These are phyloP conservation scores for Hericium coralloides DNA, from an alignment of 768 basidiomycete genomes.

Conservation along the genomic window DNA sequence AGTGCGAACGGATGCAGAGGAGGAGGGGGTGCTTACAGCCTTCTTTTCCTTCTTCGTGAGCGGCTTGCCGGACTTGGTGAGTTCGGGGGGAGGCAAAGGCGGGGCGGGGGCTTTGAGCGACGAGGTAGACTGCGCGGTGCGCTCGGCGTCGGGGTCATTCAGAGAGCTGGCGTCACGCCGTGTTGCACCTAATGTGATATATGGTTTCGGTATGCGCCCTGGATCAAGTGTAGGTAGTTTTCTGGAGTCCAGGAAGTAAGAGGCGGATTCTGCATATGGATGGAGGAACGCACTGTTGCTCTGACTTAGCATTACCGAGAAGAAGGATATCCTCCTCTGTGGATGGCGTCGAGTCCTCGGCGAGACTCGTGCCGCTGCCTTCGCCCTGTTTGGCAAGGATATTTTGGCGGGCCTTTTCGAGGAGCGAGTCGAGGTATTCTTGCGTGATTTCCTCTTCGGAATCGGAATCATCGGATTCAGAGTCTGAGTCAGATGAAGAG, in stretches of 20 bases:
- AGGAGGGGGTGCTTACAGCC: slow-evolving; percentile 37
- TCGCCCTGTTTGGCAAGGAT: slow-evolving; percentile 18
- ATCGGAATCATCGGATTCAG: slow-evolving; percentile 27
- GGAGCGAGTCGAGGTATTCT: slow-evolving; percentile 52
- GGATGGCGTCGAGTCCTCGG: slow-evolving; percentile 1
- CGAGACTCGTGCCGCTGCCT: background rate
- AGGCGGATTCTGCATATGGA: background rate
- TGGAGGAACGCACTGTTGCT: slow-evolving; percentile 26
- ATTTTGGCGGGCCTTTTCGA: slow-evolving; percentile 53
- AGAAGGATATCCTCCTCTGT: slow-evolving; percentile 48
- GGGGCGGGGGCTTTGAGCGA: slow-evolving; percentile 43
- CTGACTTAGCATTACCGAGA: slow-evolving; percentile 25
- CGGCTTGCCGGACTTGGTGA: slow-evolving; percentile 52
- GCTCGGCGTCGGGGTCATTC: slow-evolving; percentile 55
- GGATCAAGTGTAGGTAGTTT: slow-evolving; percentile 59
- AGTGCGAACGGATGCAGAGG: background rate
- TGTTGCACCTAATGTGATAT: slow-evolving; percentile 45
- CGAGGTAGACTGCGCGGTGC: slow-evolving; percentile 41
- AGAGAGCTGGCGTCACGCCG: slow-evolving; percentile 36
- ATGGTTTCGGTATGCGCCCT: slow-evolving; percentile 52
- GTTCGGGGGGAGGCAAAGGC: slow-evolving; percentile 52
- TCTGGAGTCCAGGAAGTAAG: slow-evolving; percentile 23
- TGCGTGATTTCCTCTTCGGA: slow-evolving; percentile 41
- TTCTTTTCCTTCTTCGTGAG: slow-evolving; percentile 68
- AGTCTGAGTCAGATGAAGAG: slow-evolving; percentile 26